Evolutionary conservation across 768 basidiomycete genomes (phyloP).

Genomic region (Leccinum imitatum): DNA sequence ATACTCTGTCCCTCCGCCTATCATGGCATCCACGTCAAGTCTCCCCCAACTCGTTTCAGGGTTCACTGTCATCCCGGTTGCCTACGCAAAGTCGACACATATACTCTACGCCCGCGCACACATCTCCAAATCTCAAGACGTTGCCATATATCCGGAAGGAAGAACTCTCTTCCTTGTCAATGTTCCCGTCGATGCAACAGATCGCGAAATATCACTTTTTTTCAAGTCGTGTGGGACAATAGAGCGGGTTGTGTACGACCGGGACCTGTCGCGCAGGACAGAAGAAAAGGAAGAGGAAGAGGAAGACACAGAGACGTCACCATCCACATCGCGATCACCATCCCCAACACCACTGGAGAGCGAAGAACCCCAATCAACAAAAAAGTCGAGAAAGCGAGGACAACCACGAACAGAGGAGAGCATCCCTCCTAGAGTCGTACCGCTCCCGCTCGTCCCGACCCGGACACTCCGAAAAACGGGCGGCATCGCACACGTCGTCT

Average conservation of each 20-base stretch:
- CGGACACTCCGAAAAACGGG: slow-evolving; percentile 65
- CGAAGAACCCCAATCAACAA: slow-evolving; percentile 22
- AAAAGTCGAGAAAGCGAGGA: slow-evolving; percentile 33
- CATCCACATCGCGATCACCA: neutral
- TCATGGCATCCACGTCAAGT: slow-evolving; percentile 9
- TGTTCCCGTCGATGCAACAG: slow-evolving; percentile 84
- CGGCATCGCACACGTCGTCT: slow-evolving; percentile 66
- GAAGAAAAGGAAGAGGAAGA: slow-evolving; percentile 29
- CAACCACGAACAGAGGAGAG: slow-evolving; percentile 19
- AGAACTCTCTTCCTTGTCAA: slow-evolving; percentile 89
- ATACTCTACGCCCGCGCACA: slow-evolving; percentile 79
- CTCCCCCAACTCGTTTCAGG: slow-evolving; percentile 32
- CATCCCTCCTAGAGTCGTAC: slow-evolving; percentile 51
- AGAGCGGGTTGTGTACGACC: slow-evolving; percentile 69
- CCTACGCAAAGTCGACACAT: slow-evolving; percentile 51
- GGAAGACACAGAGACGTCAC: neutral
- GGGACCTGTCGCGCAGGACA: slow-evolving; percentile 35
- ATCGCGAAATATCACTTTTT: slow-evolving; percentile 72
- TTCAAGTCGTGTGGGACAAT: slow-evolving; percentile 78
- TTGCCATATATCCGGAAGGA: slow-evolving; percentile 42
- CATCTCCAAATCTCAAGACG: slow-evolving; percentile 42
- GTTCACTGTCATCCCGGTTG: slow-evolving; percentile 39
- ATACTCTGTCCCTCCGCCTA: neutral
- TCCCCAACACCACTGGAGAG: neutral
- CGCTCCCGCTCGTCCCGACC: slow-evolving; percentile 54